phyloP scores from a whole-genome alignment of 192 early-diverging fungal species.

The Entophlyctis luteolus region DNA sequence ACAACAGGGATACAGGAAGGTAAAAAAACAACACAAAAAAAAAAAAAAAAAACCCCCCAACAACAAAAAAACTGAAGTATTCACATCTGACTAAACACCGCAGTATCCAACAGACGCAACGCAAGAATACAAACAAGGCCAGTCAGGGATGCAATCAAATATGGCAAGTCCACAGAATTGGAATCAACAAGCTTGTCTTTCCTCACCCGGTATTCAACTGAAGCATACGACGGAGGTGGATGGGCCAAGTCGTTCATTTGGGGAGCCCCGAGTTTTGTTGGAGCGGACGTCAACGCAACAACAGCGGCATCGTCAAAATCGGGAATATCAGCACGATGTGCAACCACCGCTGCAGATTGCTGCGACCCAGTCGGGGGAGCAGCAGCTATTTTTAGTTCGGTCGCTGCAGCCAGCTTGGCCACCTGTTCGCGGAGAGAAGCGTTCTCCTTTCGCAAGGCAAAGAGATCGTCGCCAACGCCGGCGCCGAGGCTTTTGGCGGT shows the following conservation, averaged over 20 bases:
- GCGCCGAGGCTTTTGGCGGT: constrained; percentile 46
- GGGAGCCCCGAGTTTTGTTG: no score
- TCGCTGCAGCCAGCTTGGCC: constrained; percentile 40
- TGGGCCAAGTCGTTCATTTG: no score
- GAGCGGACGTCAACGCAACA: background rate
- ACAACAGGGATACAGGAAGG: background rate
- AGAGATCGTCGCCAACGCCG: constrained; percentile 52
- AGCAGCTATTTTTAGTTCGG: background rate
- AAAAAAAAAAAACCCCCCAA: background rate
- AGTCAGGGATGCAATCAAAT: constrained; percentile 26
- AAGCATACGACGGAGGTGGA: background rate
- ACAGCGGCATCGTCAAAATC: background rate
- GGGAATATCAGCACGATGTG: background rate
- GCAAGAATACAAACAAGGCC: constrained; percentile 19
- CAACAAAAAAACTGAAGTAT: background rate
- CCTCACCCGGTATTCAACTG: constrained; percentile 25
- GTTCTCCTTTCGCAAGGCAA: constrained; percentile 67
- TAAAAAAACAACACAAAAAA: background rate
- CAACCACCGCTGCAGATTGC: background rate
- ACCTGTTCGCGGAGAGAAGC: constrained; percentile 66
- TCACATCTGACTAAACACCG: constrained; percentile 21
- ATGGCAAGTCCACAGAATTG: constrained; percentile 13
- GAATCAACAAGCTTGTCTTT: constrained; percentile 13
- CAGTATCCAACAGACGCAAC: constrained; percentile 11
- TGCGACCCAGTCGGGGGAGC: background rate